Conservation (phyloP, 805 yeast genomes). For the Pichia scutulata region DNA sequence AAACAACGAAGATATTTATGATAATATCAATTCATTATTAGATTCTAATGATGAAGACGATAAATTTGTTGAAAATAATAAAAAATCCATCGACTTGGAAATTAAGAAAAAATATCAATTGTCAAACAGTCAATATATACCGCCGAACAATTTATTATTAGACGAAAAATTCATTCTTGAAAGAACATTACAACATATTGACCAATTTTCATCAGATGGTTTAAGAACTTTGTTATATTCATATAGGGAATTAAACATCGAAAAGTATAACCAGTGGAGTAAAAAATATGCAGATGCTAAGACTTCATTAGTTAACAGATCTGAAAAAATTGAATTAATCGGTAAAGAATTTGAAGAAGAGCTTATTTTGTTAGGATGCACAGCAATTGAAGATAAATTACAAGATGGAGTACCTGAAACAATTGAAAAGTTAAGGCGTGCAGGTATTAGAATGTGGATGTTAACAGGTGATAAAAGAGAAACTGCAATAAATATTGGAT, state of each 20-base stretch:
- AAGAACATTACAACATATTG: slow-evolving; percentile 81
- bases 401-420: slow-evolving; percentile 97
- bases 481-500: slow-evolving; percentile 95
- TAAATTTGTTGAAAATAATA: slow-evolving; percentile 46
- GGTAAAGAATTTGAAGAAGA: slow-evolving; percentile 67
- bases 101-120: slow-evolving; percentile 46
- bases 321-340: slow-evolving; percentile 54
- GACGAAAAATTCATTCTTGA: slow-evolving; percentile 77
- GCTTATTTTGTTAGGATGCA: slow-evolving; percentile 77
- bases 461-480: slow-evolving; percentile 96
- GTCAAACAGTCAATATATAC: slow-evolving; percentile 33
- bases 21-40: slow-evolving; percentile 17
- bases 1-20: slow-evolving; percentile 4
- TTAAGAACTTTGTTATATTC: slow-evolving; percentile 82
- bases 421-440: slow-evolving; percentile 82
- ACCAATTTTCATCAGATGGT: slow-evolving; percentile 93
- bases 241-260: slow-evolving; percentile 57
- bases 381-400: slow-evolving; percentile 94
- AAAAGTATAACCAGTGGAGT: slow-evolving; percentile 62
- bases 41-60: slow-evolving; percentile 34
- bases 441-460: slow-evolving; percentile 97
- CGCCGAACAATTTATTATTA: slow-evolving; percentile 48
- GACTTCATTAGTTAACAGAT: slow-evolving; percentile 63
- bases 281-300: slow-evolving; percentile 65
- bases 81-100: slow-evolving; percentile 51